Percentiles rank a stretch among this genome's conserved stretches.
phyloP scores from a whole-genome alignment of 495 filamentous ascomycete species.

The Aspergillus leporis region DNA sequence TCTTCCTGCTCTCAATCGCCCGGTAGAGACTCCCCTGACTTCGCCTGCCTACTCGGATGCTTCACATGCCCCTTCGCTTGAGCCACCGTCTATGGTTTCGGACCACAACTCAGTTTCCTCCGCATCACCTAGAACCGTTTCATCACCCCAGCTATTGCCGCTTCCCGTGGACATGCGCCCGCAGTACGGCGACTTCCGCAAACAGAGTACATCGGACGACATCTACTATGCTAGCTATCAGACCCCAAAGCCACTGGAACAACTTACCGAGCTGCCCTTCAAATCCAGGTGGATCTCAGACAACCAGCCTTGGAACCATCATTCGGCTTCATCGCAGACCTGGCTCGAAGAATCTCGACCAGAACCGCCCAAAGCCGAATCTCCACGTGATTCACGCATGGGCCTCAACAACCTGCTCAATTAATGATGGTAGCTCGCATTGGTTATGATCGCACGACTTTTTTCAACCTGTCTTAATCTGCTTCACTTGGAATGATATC shows the following conservation, averaged over 20 bases:
- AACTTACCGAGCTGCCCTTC: slow-evolving; percentile 32
- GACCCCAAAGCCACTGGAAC: slow-evolving; percentile 27
- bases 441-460: slow-evolving; percentile 27
- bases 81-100: slow-evolving; percentile 73
- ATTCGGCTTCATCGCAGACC: slow-evolving; percentile 21
- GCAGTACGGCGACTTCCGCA: slow-evolving; percentile 34
- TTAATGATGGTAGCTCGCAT: slow-evolving; percentile 19
- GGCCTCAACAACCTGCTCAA: slow-evolving; percentile 43
- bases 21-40: slow-evolving; percentile 63
- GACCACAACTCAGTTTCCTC: slow-evolving; percentile 68
- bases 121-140: slow-evolving; percentile 48
- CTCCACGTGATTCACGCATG: slow-evolving; percentile 47
- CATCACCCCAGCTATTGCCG: slow-evolving; percentile 45
- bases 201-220: slow-evolving; percentile 33
- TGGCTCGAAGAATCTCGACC: slow-evolving; percentile 23
- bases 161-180: slow-evolving; percentile 36
- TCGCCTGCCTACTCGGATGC: slow-evolving; percentile 65
- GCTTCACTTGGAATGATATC: slow-evolving; percentile 17
- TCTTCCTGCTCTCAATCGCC: slow-evolving; percentile 45
- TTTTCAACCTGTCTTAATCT: slow-evolving; percentile 21
- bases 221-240: slow-evolving; percentile 25
- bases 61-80: slow-evolving; percentile 60
- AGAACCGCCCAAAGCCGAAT: slow-evolving; percentile 22
- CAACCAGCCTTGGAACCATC: slow-evolving; percentile 36
- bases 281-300: slow-evolving; percentile 37